These are phyloP conservation scores for Scedosporium boydii DNA, from an alignment of 2,329 filamentous ascomycete species.

Conservation along the genomic window DNA sequence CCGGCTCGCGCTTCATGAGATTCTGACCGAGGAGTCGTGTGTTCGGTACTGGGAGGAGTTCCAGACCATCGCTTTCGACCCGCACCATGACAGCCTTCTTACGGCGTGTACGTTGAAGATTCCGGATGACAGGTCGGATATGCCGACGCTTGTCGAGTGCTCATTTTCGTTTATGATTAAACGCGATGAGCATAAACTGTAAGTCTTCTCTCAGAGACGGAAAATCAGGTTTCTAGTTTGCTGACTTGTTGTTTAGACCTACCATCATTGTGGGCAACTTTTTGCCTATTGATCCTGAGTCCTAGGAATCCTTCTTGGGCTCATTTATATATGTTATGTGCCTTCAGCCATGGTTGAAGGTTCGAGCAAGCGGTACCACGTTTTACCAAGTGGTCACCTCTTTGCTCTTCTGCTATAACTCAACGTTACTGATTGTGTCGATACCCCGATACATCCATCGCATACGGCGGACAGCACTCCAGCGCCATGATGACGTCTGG, in stretches of 20 bases:
- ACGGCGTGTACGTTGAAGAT: constrained; percentile 89
- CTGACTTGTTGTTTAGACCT: constrained; percentile 45
- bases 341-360: neutral
- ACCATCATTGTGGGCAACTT: constrained; percentile 96
- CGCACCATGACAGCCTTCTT: constrained; percentile 84
- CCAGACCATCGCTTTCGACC: constrained; percentile 92
- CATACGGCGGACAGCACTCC: no score
- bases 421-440: no score
- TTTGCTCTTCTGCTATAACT: no score
- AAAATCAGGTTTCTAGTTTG: neutral
- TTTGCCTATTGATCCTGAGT: constrained; percentile 64
- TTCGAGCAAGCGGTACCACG: no score
- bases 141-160: constrained; percentile 66
- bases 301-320: neutral
- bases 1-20: constrained; percentile 89
- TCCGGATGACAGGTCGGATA: constrained; percentile 58
- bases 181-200: constrained; percentile 94
- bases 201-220: constrained; percentile 27
- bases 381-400: no score
- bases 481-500: no score
- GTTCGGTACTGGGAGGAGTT: constrained; percentile 99
- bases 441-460: no score
- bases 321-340: neutral
- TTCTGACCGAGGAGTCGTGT: constrained; percentile 87
- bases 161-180: constrained; percentile 98